Conservation (phyloP, 2,329 filamentous ascomycete genomes). For the Cercospora berteroae region DNA sequence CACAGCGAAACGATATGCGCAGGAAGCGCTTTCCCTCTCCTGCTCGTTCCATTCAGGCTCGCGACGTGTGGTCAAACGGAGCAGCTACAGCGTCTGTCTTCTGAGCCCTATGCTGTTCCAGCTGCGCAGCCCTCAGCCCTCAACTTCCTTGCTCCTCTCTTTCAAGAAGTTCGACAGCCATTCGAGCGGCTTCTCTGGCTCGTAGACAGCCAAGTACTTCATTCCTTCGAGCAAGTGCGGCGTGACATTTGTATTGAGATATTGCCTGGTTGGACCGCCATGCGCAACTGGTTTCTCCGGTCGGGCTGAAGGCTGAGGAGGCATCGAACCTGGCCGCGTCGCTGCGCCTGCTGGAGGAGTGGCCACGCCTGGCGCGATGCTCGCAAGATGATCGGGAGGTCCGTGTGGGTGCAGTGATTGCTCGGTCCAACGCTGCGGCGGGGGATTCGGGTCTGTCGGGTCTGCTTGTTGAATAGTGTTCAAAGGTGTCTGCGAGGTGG, state of each 20-base stretch:
- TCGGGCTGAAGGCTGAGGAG: slow-evolving; percentile 33
- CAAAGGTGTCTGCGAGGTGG: slow-evolving; percentile 18
- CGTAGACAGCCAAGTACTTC: slow-evolving; percentile 51
- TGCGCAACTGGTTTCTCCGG: slow-evolving; percentile 45
- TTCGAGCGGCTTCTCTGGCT: slow-evolving; percentile 53
- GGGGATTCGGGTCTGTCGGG: slow-evolving; percentile 29
- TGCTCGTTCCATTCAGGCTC: not conserved
- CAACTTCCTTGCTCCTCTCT: slow-evolving; percentile 49
- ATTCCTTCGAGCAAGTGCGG: slow-evolving; percentile 53
- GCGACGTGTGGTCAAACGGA: not conserved
- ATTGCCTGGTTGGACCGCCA: slow-evolving; percentile 49
- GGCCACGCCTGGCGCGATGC: slow-evolving; percentile 23
- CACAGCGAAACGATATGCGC: not conserved
- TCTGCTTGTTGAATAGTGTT: slow-evolving; percentile 26
- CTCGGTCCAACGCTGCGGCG: slow-evolving; percentile 21
- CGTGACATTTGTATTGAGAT: slow-evolving; percentile 51
- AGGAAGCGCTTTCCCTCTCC: not conserved
- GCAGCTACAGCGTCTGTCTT: not conserved
- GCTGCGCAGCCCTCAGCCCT: slow-evolving; percentile 35
- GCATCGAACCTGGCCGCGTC: slow-evolving; percentile 32
- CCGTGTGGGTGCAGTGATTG: slow-evolving; percentile 2
- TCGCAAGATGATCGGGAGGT: slow-evolving; percentile 24
- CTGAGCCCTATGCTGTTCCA: not conserved
- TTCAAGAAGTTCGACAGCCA: slow-evolving; percentile 51
- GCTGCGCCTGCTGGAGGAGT: slow-evolving; percentile 29